A percentile compares a stretch with the other conserved stretches of the same genome.
Conservation (phyloP, 768 basidiomycete genomes). For the Trametes elegans region DNA sequence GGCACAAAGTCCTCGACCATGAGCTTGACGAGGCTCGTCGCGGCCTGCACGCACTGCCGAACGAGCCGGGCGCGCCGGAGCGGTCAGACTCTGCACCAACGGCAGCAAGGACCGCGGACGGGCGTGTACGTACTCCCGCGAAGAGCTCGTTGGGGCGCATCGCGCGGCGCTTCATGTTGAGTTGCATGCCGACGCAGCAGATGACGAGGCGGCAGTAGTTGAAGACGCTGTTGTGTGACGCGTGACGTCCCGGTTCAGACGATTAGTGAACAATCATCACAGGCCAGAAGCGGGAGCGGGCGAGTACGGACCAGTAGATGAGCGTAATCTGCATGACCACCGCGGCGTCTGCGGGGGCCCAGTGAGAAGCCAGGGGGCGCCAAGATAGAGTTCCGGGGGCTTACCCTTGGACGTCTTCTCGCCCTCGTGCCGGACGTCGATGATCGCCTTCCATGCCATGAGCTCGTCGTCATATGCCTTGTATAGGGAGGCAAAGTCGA, state of each 20-base stretch:
- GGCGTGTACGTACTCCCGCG: constrained; percentile 19
- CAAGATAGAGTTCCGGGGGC: background rate
- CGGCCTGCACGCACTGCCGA: constrained; percentile 47
- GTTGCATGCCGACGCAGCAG: constrained; percentile 53
- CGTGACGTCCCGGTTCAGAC: no score
- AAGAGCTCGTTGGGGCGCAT: constrained; percentile 31
- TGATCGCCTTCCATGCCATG: constrained; percentile 18
- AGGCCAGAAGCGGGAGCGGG: background rate
- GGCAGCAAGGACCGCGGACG: background rate
- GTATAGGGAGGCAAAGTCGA: constrained; percentile 22
- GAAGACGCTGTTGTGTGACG: constrained; percentile 19
- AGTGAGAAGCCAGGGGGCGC: background rate
- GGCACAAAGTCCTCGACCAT: constrained; percentile 51
- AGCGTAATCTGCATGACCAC: constrained; percentile 19
- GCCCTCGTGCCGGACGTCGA: constrained; percentile 17
- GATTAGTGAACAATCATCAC: background rate
- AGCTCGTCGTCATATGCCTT: constrained; percentile 27
- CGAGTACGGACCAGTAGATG: constrained; percentile 14
- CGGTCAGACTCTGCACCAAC: background rate
- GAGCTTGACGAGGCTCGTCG: constrained; percentile 55
- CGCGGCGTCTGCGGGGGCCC: constrained; percentile 6
- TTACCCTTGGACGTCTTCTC: constrained; percentile 22
- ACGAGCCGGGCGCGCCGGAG: background rate
- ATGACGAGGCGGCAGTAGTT: constrained; percentile 46
- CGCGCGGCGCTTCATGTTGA: constrained; percentile 39